Evolutionary conservation across 495 filamentous ascomycete species (phyloP), one percentile per base, ranked within the genome.

Genomic region (Penicillium coffeae): DNA sequence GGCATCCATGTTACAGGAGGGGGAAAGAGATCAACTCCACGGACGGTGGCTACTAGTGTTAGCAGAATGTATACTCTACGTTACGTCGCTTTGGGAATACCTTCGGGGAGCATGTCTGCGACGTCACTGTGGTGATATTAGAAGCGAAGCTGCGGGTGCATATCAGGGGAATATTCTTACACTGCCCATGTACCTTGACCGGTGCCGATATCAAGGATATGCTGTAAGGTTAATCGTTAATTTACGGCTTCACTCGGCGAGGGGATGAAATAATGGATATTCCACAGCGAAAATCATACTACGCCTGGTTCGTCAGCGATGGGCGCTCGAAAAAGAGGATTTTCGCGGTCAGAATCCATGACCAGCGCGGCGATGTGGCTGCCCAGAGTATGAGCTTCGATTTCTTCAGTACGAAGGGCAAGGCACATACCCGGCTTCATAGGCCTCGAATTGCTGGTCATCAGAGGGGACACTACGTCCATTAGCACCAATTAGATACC

Each of bases 321-420:
- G 25, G 55, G 55, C 14, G 55, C 36, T 8, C 42, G 51, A 36
- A 50, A 50, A 20, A 54, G 55, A 25, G 50, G 42, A 33, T 58
- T 58, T 3, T 14, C 15, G 34, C 48, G 21, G 8, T 55, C 16
- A 30, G 51, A 21, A 30, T 58, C 55, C 18, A 58, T 21, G 21
- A 58, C 47, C n/a, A 55, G 51, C 44, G 51, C 51, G 16, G 55
- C 13, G 32, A 58, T 32, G 20, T 58, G 55, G 2, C 55, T 58
- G n/a, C n/a, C n/a, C n/a, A 16, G 16, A 20, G 10, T 37, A 21
- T 42, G 8, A 13, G 25, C 40, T 25, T 39, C 5, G n/a, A 45
- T 25, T 20, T 1, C 25, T 12, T 13, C 13, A 14, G n/a, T 5
- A 13, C 20, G 7, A 36, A 18, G 37, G 8, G 32, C 34, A 14